Percentiles rank a stretch among this genome's conserved stretches.
Evolutionary conservation across 75 land plant species (phyloP).

Genomic region (Pseudotsuga menziesii): DNA sequence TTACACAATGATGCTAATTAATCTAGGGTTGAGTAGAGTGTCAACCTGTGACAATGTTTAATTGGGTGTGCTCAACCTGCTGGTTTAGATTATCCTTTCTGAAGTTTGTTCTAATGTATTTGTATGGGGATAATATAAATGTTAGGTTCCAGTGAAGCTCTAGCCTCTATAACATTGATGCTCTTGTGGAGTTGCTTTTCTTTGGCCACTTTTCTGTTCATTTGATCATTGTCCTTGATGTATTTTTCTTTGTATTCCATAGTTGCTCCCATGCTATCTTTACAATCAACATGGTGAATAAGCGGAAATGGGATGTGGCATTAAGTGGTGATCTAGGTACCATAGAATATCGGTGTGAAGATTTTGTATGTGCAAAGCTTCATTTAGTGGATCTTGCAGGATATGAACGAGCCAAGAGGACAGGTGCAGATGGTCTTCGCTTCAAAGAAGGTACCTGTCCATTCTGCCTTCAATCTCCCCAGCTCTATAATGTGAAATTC

Average conservation of each 20-base stretch:
- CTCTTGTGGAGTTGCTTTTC: neutral
- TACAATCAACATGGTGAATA: slow-evolving; percentile 87
- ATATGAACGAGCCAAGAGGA: slow-evolving; percentile 92
- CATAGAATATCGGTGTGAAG: slow-evolving; percentile 23
- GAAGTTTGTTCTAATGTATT: no score
- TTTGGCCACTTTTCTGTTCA: neutral
- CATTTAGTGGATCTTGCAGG: slow-evolving; percentile 98
- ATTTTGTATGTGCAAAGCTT: slow-evolving; percentile 79
- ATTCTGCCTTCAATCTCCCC: neutral
- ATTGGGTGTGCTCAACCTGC: no score
- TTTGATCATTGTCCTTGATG: neutral
- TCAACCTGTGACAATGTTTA: no score
- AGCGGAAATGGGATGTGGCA: slow-evolving; percentile 23
- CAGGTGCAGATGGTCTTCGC: slow-evolving; percentile 91
- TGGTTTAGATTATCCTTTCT: no score
- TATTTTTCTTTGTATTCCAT: slow-evolving; percentile 9
- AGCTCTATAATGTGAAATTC: neutral
- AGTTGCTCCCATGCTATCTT: slow-evolving; percentile 99
- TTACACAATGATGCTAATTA: no score
- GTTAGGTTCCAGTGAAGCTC: no score
- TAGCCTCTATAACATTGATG: no score
- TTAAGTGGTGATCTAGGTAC: no score
- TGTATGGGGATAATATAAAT: no score
- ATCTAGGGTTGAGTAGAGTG: no score
- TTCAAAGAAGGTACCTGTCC: slow-evolving; percentile 72